These are phyloP conservation scores for Withania somnifera DNA, from an alignment of 305 asterid genomes.

Conservation along the genomic window DNA sequence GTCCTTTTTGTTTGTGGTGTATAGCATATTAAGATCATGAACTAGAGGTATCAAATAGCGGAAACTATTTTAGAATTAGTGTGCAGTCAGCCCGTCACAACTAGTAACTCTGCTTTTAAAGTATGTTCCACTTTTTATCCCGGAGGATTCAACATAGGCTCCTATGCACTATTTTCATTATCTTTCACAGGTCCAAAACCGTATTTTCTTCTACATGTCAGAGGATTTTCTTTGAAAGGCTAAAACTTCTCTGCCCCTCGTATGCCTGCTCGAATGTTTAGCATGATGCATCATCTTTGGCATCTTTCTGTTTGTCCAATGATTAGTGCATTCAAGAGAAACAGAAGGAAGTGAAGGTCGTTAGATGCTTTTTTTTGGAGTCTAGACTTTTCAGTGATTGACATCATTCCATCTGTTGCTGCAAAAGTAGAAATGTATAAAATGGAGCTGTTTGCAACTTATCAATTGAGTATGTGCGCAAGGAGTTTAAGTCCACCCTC, in stretches of 20 bases:
- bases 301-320: background rate
- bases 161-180: background rate
- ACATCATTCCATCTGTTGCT: background rate
- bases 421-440: background rate
- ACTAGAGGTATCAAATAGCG: background rate
- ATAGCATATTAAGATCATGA: background rate
- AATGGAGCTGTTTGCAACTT: background rate
- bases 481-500: background rate
- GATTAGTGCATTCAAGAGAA: background rate
- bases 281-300: background rate
- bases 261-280: background rate
- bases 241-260: background rate
- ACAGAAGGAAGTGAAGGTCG: background rate
- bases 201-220: background rate
- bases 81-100: background rate
- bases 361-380: background rate
- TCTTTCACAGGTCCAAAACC: background rate
- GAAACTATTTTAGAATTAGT: background rate
- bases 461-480: background rate
- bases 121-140: background rate
- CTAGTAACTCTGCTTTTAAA: background rate
- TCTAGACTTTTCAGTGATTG: background rate
- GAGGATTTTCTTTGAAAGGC: background rate
- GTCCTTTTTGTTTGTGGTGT: background rate
- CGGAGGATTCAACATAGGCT: background rate